These are phyloP conservation scores for Russula sp. DNA, from an alignment of 768 basidiomycete genomes.

Conservation along the genomic window DNA sequence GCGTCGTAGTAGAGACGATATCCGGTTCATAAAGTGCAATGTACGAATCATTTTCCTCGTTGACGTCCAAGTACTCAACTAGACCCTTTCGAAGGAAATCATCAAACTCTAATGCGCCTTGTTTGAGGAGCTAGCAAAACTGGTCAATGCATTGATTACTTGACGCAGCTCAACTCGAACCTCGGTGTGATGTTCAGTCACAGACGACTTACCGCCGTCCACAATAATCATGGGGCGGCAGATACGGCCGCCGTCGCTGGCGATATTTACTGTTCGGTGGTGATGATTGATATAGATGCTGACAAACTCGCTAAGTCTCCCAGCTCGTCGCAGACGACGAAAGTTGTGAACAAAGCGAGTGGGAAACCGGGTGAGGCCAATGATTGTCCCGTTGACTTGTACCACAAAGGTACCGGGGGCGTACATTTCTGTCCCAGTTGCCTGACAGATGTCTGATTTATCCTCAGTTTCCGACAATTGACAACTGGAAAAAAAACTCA, in stretches of 20 bases:
- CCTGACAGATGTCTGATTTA: slow-evolving; percentile 73
- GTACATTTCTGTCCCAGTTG: slow-evolving; percentile 94
- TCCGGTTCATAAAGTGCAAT: slow-evolving; percentile 92
- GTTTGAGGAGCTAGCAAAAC: slow-evolving; percentile 62
- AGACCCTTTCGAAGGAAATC: slow-evolving; percentile 89
- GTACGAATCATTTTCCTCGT: slow-evolving; percentile 97
- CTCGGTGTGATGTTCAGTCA: slow-evolving; percentile 70
- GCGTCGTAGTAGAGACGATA: slow-evolving; percentile 77
- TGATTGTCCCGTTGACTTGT: slow-evolving; percentile 93
- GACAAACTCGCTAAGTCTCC: slow-evolving; percentile 92
- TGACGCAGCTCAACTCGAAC: slow-evolving; percentile 36
- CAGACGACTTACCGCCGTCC: slow-evolving; percentile 68
- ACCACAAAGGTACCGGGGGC: slow-evolving; percentile 89
- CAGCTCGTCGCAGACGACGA: slow-evolving; percentile 85
- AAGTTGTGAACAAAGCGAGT: slow-evolving; percentile 83
- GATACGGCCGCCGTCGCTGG: slow-evolving; percentile 94
- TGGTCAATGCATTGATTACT: slow-evolving; percentile 10
- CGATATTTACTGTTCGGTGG: slow-evolving; percentile 91
- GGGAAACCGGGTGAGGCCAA: slow-evolving; percentile 86
- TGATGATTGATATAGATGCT: slow-evolving; percentile 95
- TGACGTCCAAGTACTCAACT: slow-evolving; percentile 97
- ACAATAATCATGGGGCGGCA: slow-evolving; percentile 98
- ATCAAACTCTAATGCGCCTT: slow-evolving; percentile 75
- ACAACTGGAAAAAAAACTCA: slow-evolving; percentile 18
- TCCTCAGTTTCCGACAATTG: neutral